Percentiles rank a stretch among this genome's conserved stretches.
Conservation (phyloP, 768 basidiomycete species). For the Asterophora parasitica region DNA sequence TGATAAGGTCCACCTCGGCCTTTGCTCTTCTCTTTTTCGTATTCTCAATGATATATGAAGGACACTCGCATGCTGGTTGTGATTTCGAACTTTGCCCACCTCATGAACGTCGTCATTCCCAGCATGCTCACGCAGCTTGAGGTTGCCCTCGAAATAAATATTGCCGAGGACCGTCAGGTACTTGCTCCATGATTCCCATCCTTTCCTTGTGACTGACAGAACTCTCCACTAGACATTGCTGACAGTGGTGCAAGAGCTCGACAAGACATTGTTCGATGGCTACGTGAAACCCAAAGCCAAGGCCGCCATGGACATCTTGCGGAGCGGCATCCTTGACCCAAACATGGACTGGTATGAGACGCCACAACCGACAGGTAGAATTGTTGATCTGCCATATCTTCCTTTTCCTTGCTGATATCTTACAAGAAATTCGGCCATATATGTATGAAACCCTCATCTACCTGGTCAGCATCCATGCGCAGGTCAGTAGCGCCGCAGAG, state of each 20-base stretch:
- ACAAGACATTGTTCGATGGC: slow-evolving; percentile 84
- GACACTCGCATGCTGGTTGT: slow-evolving; percentile 85
- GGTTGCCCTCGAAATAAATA: slow-evolving; percentile 63
- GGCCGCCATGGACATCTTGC: slow-evolving; percentile 61
- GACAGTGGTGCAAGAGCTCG: slow-evolving; percentile 77
- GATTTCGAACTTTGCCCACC: slow-evolving; percentile 80
- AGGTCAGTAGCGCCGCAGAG: slow-evolving; percentile 78
- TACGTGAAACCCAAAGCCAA: slow-evolving; percentile 81
- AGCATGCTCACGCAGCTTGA: slow-evolving; percentile 79
- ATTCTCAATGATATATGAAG: slow-evolving; percentile 34
- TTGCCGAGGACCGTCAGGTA: slow-evolving; percentile 71
- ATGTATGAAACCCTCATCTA: slow-evolving; percentile 87
- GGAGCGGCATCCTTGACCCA: slow-evolving; percentile 72
- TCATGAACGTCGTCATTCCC: slow-evolving; percentile 68
- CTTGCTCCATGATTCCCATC: slow-evolving; percentile 13
- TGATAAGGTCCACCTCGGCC: slow-evolving; percentile 46
- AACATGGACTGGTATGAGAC: slow-evolving; percentile 94
- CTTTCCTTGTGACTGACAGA: neutral
- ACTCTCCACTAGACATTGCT: slow-evolving; percentile 51
- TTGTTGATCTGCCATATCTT: slow-evolving; percentile 14
- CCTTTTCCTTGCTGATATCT: neutral
- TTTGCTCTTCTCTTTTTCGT: neutral
- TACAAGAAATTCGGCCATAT: slow-evolving; percentile 83
- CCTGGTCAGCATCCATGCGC: slow-evolving; percentile 89
- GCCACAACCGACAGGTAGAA: slow-evolving; percentile 76